Base-by-base conservation (phyloP, 306 rosid species). In the Mimosa bimucronata region DNA sequence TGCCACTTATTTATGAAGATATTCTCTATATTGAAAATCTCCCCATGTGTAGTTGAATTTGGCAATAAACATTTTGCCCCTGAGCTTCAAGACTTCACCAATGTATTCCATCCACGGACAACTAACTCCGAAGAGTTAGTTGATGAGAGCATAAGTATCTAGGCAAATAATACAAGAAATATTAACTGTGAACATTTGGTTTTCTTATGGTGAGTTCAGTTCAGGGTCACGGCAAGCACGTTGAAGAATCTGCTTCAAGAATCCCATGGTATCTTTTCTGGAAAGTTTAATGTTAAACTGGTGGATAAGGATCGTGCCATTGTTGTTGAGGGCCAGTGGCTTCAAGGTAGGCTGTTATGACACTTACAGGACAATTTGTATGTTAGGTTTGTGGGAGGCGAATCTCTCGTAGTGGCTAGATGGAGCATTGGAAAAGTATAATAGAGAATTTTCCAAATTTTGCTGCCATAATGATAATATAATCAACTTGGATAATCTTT, bases 161-260 rank as follows among this genome's bases (percentile, higher is more conserved):
- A 94, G 97, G 78, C 80, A 48, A 85, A 82, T 50, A 84, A 77
- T 26, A 41, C 87, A 77, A 88, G 81, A 85, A 90, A 79, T 79
- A 87, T 91, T 66, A 86, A 79, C 75, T 81, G 86, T 62, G 83
- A 83, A 66, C 82, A 92, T 58, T 77, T 90, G 85, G 90, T 90
- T 53, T 91, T 92, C 90, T 55, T 94, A 77, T 92, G 98, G 98
- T 97, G 98, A 81, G 92, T 91, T 71, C 79, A 85, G 64, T 53
- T 34, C 45, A 92, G 89, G 15, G 71, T 79, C 79, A 94, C 94
- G 9, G 93, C 97, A 4, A 84, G 89, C 75, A 84, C 41, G 80
- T 80, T 91, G 72, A 94, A 86, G 89, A 76, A 78, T 64, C 61
- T 80, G 71, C 91, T 94, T 61, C 79, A 75, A 2, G 73, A 80